Evolutionary conservation across 2,329 filamentous ascomycete genomes (phyloP).

Genomic region (Hymenoscyphus fructigenus): DNA sequence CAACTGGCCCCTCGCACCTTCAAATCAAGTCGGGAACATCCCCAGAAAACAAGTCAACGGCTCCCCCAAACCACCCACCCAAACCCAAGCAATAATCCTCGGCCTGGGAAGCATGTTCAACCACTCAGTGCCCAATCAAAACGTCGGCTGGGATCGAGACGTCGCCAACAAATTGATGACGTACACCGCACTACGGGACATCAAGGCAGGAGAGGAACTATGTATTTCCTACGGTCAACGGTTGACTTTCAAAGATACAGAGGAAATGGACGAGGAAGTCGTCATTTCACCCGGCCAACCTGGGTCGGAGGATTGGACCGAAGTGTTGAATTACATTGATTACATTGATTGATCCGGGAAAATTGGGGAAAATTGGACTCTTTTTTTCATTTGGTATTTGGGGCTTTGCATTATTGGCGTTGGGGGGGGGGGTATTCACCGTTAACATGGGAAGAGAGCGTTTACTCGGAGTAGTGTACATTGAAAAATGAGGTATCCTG

Average conservation of each 20-base stretch:
- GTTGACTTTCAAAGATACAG: slow-evolving; percentile 40
- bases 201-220: slow-evolving; percentile 52
- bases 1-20: slow-evolving; percentile 35
- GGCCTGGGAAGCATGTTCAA: slow-evolving; percentile 60
- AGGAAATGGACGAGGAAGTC: slow-evolving; percentile 21
- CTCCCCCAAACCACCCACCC: slow-evolving; percentile 29
- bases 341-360: slow-evolving; percentile 31
- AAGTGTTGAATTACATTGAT: slow-evolving; percentile 35
- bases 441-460: slow-evolving; percentile 1
- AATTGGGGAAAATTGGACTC: not conserved
- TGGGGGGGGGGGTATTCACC: slow-evolving; percentile 1
- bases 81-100: slow-evolving; percentile 52
- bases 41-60: slow-evolving; percentile 24
- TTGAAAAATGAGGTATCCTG: slow-evolving; percentile 27
- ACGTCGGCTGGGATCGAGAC: slow-evolving; percentile 55
- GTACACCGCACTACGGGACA: slow-evolving; percentile 50
- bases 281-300: not conserved
- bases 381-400: slow-evolving; percentile 5
- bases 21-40: slow-evolving; percentile 26
- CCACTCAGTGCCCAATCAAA: slow-evolving; percentile 46
- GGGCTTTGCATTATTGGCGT: slow-evolving; percentile 5
- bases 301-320: slow-evolving; percentile 29
- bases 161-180: slow-evolving; percentile 44
- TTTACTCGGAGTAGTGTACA: slow-evolving; percentile 19
- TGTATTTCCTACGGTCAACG: slow-evolving; percentile 44